phyloP scores from a whole-genome alignment of 768 basidiomycete species.

The Collybia nuda region DNA sequence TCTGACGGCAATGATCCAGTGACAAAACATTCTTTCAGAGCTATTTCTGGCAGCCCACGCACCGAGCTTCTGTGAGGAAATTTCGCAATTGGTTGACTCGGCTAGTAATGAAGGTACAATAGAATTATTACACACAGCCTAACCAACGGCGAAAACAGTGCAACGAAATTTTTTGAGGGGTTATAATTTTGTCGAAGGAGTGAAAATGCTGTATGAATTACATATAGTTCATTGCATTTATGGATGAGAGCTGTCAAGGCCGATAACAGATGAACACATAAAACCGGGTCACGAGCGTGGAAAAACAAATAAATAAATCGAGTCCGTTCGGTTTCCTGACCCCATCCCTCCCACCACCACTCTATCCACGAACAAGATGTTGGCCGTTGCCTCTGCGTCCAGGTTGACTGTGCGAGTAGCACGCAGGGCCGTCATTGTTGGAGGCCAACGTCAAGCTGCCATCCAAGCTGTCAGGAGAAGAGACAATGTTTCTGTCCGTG shows the following conservation, averaged over 20 bases:
- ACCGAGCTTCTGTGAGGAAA: constrained; percentile 1
- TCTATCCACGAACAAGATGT: constrained; percentile 24
- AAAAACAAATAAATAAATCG: constrained; percentile 15
- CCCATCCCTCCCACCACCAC: constrained; percentile 13
- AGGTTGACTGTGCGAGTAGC: constrained; percentile 35
- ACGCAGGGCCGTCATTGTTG: constrained; percentile 47
- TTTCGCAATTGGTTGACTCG: constrained; percentile 1
- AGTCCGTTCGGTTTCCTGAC: constrained; percentile 8
- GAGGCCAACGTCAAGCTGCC: constrained; percentile 46
- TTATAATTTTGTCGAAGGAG: not conserved
- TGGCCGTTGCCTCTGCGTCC: constrained; percentile 32
- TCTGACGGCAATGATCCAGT: too few relatives aligned
- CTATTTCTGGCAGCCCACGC: not conserved
- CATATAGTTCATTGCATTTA: not conserved
- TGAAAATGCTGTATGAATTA: constrained; percentile 12
- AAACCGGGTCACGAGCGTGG: constrained; percentile 21
- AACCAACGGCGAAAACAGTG: constrained; percentile 30
- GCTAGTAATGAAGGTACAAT: constrained; percentile 2
- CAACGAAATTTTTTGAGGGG: constrained; percentile 13
- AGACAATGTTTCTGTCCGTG: constrained; percentile 32
- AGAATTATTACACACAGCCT: constrained; percentile 13
- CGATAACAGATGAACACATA: constrained; percentile 4
- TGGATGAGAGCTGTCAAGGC: not conserved
- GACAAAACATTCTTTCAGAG: not conserved
- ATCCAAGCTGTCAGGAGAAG: constrained; percentile 39